Evolutionary conservation across 805 yeast genomes (phyloP).

Genomic region (Lipomyces sp.): DNA sequence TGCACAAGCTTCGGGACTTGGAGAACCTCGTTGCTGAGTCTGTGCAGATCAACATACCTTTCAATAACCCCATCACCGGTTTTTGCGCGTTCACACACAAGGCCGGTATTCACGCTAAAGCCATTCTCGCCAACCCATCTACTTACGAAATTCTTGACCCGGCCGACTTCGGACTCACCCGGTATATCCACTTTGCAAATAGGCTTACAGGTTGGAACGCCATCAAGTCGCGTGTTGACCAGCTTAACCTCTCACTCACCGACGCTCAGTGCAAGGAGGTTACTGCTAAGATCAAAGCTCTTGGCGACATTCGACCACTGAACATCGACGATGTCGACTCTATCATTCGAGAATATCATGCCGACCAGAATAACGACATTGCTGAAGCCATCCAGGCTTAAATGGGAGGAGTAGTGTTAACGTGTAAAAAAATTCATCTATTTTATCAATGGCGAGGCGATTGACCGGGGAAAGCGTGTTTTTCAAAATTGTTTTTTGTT

Average conservation of each 20-base stretch:
- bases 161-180: slow-evolving; percentile 89
- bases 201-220: slow-evolving; percentile 99
- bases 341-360: slow-evolving; percentile 90
- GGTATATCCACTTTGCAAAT: slow-evolving; percentile 97
- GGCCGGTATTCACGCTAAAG: slow-evolving; percentile 99
- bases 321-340: slow-evolving; percentile 98
- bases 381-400: slow-evolving; percentile 32
- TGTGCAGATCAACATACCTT: slow-evolving; percentile 95
- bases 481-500: slow-evolving; percentile 3
- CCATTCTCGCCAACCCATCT: slow-evolving; percentile 96
- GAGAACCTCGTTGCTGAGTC: slow-evolving; percentile 97
- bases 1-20: slow-evolving; percentile 92
- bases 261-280: slow-evolving; percentile 96
- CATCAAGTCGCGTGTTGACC: slow-evolving; percentile 96
- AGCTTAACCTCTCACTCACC: slow-evolving; percentile 82
- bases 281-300: slow-evolving; percentile 86
- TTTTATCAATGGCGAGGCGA: background rate
- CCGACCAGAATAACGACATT: slow-evolving; percentile 46
- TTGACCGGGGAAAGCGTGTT: slow-evolving; percentile 1
- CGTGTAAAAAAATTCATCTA: background rate
- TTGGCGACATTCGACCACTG: slow-evolving; percentile 93
- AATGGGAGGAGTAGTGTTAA: background rate
- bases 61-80: slow-evolving; percentile 98
- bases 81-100: slow-evolving; percentile 99
- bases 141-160: slow-evolving; percentile 98